Evolutionary conservation across 805 yeast genomes (phyloP).

Genomic region (Metschnikowia amazonensis): DNA sequence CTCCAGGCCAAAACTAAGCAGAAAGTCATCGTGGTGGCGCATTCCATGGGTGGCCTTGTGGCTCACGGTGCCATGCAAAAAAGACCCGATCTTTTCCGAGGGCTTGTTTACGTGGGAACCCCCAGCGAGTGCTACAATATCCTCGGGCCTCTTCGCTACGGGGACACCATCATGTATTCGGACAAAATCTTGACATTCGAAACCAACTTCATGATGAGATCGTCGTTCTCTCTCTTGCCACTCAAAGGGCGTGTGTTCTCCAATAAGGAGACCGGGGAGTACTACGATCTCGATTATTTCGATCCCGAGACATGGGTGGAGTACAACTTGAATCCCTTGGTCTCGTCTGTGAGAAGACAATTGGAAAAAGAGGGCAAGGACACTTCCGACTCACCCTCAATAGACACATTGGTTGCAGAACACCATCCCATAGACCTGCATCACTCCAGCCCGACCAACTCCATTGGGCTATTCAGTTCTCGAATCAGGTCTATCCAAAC

Average conservation of each 20-base stretch:
- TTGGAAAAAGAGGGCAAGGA: constrained; percentile 7
- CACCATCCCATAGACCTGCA: constrained; percentile 4
- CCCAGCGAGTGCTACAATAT: constrained; percentile 85
- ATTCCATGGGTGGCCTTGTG: constrained; percentile 91
- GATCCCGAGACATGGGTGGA: constrained; percentile 79
- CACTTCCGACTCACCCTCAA: constrained; percentile 4
- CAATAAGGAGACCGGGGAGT: constrained; percentile 54
- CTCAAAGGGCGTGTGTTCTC: constrained; percentile 69
- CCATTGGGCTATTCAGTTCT: constrained; percentile 20
- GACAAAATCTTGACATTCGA: constrained; percentile 74
- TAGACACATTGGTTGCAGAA: constrained; percentile 13
- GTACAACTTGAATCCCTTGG: constrained; percentile 72
- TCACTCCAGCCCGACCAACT: constrained; percentile 1
- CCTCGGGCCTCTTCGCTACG: constrained; percentile 78
- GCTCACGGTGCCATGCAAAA: constrained; percentile 74
- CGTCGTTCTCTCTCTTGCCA: constrained; percentile 77
- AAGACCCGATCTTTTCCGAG: constrained; percentile 66
- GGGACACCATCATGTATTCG: constrained; percentile 74
- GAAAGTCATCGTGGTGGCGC: constrained; percentile 73
- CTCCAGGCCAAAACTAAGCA: constrained; percentile 48
- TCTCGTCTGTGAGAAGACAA: constrained; percentile 36
- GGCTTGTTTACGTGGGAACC: constrained; percentile 75
- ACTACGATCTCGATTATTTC: constrained; percentile 67
- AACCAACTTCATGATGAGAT: constrained; percentile 84
- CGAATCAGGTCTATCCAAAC: constrained; percentile 18